Evolutionary conservation across 129 eudicot species (phyloP).

Genomic region (sunflower (Helianthus annuus)): DNA sequence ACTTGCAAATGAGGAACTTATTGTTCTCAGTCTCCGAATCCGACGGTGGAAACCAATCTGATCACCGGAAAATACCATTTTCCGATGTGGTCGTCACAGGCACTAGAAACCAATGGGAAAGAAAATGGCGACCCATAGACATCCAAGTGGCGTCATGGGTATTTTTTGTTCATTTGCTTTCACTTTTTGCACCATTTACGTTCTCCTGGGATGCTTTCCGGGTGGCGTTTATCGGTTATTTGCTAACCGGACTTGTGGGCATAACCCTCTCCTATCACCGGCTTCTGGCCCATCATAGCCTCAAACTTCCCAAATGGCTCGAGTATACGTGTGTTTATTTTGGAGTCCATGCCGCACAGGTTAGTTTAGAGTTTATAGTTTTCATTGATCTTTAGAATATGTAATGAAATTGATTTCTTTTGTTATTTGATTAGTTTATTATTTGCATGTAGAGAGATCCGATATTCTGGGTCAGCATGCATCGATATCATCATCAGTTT

Average conservation of each 20-base stretch:
- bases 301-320: slow-evolving; percentile 43
- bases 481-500: slow-evolving; percentile 52
- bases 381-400: neutral
- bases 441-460: slow-evolving; percentile 45
- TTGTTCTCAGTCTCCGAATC: slow-evolving; percentile 36
- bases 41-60: slow-evolving; percentile 20
- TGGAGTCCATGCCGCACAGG: slow-evolving; percentile 43
- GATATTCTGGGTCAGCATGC: slow-evolving; percentile 61
- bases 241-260: slow-evolving; percentile 38
- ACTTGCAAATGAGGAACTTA: slow-evolving; percentile 36
- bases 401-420: too few species aligned
- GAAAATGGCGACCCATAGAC: slow-evolving; percentile 38
- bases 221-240: slow-evolving; percentile 23
- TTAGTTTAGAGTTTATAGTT: neutral
- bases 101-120: slow-evolving; percentile 31
- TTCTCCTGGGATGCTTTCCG: slow-evolving; percentile 38
- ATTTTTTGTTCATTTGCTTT: slow-evolving; percentile 25
- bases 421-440: slow-evolving; percentile 1
- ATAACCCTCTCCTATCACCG: slow-evolving; percentile 42
- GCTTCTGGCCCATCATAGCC: slow-evolving; percentile 36
- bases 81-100: slow-evolving; percentile 38
- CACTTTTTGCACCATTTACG: slow-evolving; percentile 37
- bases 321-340: slow-evolving; percentile 40
- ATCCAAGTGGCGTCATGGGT: slow-evolving; percentile 36
- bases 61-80: slow-evolving; percentile 35